phyloP scores from a whole-genome alignment of 164 flowering plant species.

The Echeveria elegans region DNA sequence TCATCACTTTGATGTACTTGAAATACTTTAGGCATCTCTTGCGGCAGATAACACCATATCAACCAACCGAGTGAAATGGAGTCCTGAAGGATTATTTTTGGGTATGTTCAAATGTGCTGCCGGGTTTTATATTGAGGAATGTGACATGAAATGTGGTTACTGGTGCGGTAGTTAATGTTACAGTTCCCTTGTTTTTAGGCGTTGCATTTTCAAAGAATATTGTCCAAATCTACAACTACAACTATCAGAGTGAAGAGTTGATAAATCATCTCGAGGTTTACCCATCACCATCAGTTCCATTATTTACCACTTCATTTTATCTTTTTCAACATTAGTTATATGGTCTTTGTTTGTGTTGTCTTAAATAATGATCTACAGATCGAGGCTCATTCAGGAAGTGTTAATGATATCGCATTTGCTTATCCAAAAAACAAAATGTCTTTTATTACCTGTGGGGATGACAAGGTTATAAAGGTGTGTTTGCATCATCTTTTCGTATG shows the following conservation, averaged over 20 bases:
- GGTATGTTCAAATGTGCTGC: slow-evolving; percentile 27
- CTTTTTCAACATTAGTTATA: not conserved
- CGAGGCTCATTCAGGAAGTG: slow-evolving; percentile 68
- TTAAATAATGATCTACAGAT: slow-evolving; percentile 28
- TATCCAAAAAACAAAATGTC: slow-evolving; percentile 58
- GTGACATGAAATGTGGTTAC: not conserved
- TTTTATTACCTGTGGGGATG: slow-evolving; percentile 72
- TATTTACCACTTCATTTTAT: not conserved
- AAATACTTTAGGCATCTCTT: slow-evolving; percentile 34
- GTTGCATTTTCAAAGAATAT: slow-evolving; percentile 67
- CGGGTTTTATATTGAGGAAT: not conserved
- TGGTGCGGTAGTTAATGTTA: too few species aligned
- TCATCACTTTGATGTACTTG: not conserved
- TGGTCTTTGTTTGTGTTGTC: not conserved
- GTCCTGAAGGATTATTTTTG: slow-evolving; percentile 70
- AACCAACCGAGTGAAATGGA: slow-evolving; percentile 69
- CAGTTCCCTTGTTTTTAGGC: slow-evolving; percentile 25
- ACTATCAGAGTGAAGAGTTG: slow-evolving; percentile 43
- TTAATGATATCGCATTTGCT: slow-evolving; percentile 70
- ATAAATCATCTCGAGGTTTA: slow-evolving; percentile 63
- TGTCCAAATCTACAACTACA: slow-evolving; percentile 56
- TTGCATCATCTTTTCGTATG: not conserved
- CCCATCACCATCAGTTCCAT: not conserved
- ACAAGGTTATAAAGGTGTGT: slow-evolving; percentile 60
- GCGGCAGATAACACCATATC: slow-evolving; percentile 42